A percentile compares a stretch with the other conserved stretches of the same genome.
These are phyloP conservation scores for Chimonanthus salicifolius DNA, from an alignment of 164 flowering plant species.

Conservation along the genomic window DNA sequence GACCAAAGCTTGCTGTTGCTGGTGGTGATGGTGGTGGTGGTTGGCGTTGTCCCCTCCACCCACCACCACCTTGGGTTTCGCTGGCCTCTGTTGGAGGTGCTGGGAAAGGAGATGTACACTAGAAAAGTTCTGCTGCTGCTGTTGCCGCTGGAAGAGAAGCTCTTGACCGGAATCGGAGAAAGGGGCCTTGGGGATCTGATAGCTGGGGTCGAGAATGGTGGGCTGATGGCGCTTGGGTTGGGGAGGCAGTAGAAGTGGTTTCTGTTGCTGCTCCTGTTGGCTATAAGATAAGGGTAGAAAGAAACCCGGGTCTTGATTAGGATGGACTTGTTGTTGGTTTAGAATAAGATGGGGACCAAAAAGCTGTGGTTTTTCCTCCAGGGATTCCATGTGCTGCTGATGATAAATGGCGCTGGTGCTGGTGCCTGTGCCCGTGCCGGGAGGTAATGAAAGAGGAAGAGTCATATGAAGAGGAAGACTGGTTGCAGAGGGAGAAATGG, in stretches of 20 bases:
- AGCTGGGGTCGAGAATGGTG: conserved; percentile 17
- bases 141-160: conserved; percentile 17
- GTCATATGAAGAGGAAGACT: conserved; percentile 8
- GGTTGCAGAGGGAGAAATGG: conserved; percentile 21
- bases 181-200: conserved; percentile 24
- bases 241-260: conserved; percentile 31
- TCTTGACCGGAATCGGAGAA: conserved; percentile 48
- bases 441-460: conserved; percentile 26
- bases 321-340: conserved; percentile 42
- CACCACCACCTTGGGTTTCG: conserved; percentile 30
- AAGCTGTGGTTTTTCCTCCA: conserved; percentile 59
- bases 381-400: conserved; percentile 22
- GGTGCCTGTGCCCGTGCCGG: conserved; percentile 2
- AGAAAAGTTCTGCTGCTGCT: conserved; percentile 23
- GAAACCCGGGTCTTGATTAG: conserved; percentile 39
- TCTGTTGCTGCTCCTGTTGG: conserved; percentile 44
- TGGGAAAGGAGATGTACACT: conserved; percentile 29
- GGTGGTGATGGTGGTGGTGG: conserved; percentile 34
- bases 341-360: conserved; percentile 37
- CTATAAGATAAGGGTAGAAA: conserved; percentile 37
- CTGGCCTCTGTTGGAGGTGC: conserved; percentile 34
- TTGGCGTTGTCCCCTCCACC: conserved; percentile 28
- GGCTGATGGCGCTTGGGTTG: conserved; percentile 57
- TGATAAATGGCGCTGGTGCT: not conserved
- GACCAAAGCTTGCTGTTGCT: conserved; percentile 43